Base-by-base conservation (phyloP, 257 asterid species). In the Petunia axillaris region DNA sequence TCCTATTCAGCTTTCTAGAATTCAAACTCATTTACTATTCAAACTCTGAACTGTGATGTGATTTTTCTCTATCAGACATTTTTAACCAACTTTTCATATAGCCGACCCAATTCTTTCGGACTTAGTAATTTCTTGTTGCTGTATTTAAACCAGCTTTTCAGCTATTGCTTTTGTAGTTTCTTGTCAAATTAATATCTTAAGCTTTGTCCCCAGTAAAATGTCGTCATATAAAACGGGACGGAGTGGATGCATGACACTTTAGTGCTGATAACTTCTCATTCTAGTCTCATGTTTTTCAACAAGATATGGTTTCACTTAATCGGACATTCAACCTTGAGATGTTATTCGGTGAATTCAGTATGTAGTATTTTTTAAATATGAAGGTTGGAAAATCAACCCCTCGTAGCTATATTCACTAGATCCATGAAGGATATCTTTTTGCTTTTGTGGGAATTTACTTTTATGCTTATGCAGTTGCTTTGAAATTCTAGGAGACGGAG, bases 401-500 rank as follows among this genome's bases (percentile, higher is more conserved):
- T 35, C 63, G 2, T 78, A 41, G 58, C 41, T 53, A 41, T 64
- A 58, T 76, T 39, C 52, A 57, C 37, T 63, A 78, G 54, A 52
- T 66, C 41, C 44, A 9, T 80, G 60, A 71, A 71, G 11, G 10
- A 36, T 63, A 63, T 36, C 77, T 36, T 73, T 80, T 57, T 5
- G 35, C 36, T 40, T 70, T 70, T 10, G 79, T 4, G 8, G 57
- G 13, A 38, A 44, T 79, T 78, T 79, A 39, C 55, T 65, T 64
- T 11, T 14, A 36, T 50, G 9, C 80, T 85, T 43, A 65, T 58
- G 44, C 68, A 14, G 8, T 36, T 40, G 76, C 11, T 83, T 71
- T 37, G 53, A 48, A 70, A 35, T 73, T 82, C 66, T 78, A 88
- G 91, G 91, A 88, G 81, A 88, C 87, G 15, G 90, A 86, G 77